These are phyloP conservation scores for Arthrobotrys iridis DNA, from an alignment of 2,329 filamentous ascomycete genomes.

Conservation along the genomic window DNA sequence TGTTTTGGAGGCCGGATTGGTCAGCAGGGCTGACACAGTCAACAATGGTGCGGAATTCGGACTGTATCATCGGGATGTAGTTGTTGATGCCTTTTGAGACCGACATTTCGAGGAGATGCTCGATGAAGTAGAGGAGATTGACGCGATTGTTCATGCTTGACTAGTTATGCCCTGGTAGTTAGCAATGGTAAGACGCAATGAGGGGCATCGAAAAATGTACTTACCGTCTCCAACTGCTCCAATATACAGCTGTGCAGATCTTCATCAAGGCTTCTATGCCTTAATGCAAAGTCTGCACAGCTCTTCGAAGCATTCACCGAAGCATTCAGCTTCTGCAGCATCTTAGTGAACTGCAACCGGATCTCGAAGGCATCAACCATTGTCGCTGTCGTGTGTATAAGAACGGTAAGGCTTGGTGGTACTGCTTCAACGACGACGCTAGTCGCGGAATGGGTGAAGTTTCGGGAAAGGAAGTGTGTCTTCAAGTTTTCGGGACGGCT, in stretches of 20 bases:
- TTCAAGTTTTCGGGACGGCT: constrained; percentile 43
- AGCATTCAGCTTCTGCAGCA: constrained; percentile 89
- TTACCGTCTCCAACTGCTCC: constrained; percentile 87
- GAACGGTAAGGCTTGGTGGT: not conserved
- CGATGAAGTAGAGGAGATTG: constrained; percentile 99
- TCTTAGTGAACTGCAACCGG: constrained; percentile 92
- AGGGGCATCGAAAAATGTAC: constrained; percentile 22
- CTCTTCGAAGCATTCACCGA: constrained; percentile 89
- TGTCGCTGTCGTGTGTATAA: constrained; percentile 57
- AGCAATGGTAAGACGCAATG: not conserved
- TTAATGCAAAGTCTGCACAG: constrained; percentile 92
- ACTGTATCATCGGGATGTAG: constrained; percentile 93
- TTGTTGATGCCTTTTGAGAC: constrained; percentile 77
- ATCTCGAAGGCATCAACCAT: constrained; percentile 96
- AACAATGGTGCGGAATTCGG: constrained; percentile 89
- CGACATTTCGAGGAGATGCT: constrained; percentile 89
- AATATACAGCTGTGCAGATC: constrained; percentile 97
- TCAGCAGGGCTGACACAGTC: constrained; percentile 90
- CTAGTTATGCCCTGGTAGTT: constrained; percentile 62
- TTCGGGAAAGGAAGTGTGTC: not conserved
- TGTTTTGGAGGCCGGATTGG: constrained; percentile 88
- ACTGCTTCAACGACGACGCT: not conserved
- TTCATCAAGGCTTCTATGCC: constrained; percentile 93
- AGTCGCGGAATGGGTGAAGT: not conserved
- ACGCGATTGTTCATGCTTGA: constrained; percentile 96